These are phyloP conservation scores for Stagonosporopsis cucurbitacearum DNA, from an alignment of 2,329 filamentous ascomycete genomes.

Conservation along the genomic window DNA sequence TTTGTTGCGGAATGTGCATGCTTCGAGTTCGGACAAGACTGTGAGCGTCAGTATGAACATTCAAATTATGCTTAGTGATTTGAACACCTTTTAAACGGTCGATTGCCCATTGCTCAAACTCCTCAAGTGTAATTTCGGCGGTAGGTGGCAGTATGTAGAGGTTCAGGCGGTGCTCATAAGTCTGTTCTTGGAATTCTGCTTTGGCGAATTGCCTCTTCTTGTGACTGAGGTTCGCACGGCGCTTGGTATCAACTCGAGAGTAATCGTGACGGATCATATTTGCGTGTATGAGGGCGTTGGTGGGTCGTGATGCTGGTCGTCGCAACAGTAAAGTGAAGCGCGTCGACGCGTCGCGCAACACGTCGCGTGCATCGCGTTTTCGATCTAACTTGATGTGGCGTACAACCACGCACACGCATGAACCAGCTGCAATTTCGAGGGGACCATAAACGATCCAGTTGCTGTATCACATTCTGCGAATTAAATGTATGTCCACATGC, in stretches of 20 bases:
- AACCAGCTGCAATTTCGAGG: background rate
- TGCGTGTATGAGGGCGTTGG: slow-evolving; percentile 1
- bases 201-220: slow-evolving; percentile 87
- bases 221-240: slow-evolving; percentile 76
- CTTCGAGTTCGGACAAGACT: slow-evolving; percentile 89
- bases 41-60: slow-evolving; percentile 13
- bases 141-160: slow-evolving; percentile 90
- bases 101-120: slow-evolving; percentile 99
- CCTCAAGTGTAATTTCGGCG: slow-evolving; percentile 91
- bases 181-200: slow-evolving; percentile 75
- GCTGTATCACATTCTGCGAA: background rate
- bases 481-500: background rate
- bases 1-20: slow-evolving; percentile 94
- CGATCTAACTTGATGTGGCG: slow-evolving; percentile 12
- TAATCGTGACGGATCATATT: slow-evolving; percentile 49
- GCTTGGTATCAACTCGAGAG: slow-evolving; percentile 67
- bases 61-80: accelerated
- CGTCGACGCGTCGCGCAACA: slow-evolving; percentile 11
- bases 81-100: slow-evolving; percentile 74
- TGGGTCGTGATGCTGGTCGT: slow-evolving; percentile 9
- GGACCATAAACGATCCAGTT: background rate
- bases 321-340: slow-evolving; percentile 23
- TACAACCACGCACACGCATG: background rate
- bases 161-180: slow-evolving; percentile 87
- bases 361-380: slow-evolving; percentile 29